These are phyloP conservation scores for Colletotrichum liriopes DNA, from an alignment of 2,329 filamentous ascomycete genomes.

Conservation along the genomic window DNA sequence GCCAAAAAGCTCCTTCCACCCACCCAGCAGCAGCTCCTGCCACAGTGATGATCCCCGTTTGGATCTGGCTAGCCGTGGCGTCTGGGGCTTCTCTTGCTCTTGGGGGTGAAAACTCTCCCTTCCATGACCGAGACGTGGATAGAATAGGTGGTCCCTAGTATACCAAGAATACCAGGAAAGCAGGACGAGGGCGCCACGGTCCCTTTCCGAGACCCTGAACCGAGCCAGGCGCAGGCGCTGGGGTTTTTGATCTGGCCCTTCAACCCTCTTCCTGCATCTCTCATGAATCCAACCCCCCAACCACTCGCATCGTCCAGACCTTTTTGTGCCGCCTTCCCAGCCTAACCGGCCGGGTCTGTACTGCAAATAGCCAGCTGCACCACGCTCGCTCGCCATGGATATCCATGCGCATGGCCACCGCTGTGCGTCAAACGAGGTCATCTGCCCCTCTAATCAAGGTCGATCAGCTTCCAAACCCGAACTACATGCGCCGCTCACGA, in stretches of 20 bases:
- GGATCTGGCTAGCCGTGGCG: not conserved
- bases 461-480: not conserved
- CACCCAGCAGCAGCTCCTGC: not conserved
- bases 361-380: constrained; percentile 13
- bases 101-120: not conserved
- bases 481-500: not conserved
- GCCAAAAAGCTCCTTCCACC: not conserved
- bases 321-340: constrained; percentile 7
- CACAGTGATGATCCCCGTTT: not conserved
- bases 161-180: not conserved
- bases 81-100: not conserved
- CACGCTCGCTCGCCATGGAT: constrained; percentile 4
- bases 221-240: not conserved
- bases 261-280: not conserved
- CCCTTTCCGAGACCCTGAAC: not conserved
- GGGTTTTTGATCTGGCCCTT: not conserved
- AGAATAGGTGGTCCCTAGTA: not conserved
- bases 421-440: not conserved
- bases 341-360: not conserved
- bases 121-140: not conserved
- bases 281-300: not conserved
- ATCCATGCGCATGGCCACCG: not conserved
- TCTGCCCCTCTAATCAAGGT: not conserved
- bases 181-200: not conserved
- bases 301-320: not conserved